Base-by-base conservation (phyloP, 2,329 filamentous ascomycete genomes). In the Purpureocillium lavendulum region DNA sequence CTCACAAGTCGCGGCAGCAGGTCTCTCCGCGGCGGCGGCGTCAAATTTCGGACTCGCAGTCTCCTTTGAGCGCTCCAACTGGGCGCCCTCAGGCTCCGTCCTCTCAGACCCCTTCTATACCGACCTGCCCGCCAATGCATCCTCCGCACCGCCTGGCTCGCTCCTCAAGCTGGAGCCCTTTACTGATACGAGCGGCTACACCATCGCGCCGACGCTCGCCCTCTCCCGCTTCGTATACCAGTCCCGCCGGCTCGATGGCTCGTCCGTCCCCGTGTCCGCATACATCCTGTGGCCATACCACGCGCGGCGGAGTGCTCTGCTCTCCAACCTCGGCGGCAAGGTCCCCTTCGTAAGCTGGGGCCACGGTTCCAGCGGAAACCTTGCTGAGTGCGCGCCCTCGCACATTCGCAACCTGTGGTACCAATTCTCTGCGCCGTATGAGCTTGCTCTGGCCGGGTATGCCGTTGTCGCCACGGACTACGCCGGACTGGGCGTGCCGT, bases 151-250 rank as follows among this genome's bases (percentile, higher is more conserved):
- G 3, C 55, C 62, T 4, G 67, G 67, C 4, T 48, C 53, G 1
- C 44, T 70, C 9, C 50, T 71, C 17, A 63, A 61, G 39, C 48
- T 67, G 14, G 61, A 71, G 44, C 37, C 53, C 7, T 42, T 52
- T 44, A 69, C 65, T 5, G 57, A 66, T 43, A 54, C 56, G 1
- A 47, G 52, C 1, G 40, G 48, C 4, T 71, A 65, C 49, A 61
- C 62, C 2, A 40, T 70, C 3, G 59, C 70, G 0, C 56, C 66
- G 0, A 53, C 50, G n/a, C 50, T 62, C 2, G 56, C 67, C 3
- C 49, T 75, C 33, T 73, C 69, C 2, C 64, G 70, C 12, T 61
- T 75, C 44, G 45, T 71, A 3, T 75, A 70, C 53, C 64, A 64
- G 15, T 67, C 68, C 0, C 59, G 55, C 15, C 62, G 59, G n/a